A percentile compares a stretch with the other conserved stretches of the same genome.
Conservation (phyloP, 2,329 filamentous ascomycete species). For the Fusarium scirpi region DNA sequence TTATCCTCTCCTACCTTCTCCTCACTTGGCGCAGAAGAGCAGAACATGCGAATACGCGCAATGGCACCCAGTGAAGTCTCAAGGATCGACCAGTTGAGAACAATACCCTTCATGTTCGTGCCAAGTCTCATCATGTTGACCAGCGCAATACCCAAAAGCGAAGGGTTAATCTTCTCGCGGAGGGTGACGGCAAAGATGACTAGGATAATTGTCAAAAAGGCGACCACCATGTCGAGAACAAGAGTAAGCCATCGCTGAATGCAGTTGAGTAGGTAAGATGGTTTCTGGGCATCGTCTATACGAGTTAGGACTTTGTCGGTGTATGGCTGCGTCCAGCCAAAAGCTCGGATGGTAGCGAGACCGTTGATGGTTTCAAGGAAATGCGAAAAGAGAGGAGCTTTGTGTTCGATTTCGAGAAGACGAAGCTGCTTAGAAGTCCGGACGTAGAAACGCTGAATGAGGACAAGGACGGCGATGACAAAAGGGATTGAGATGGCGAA, state of each 20-base stretch:
- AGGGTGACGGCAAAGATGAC: conserved; percentile 55
- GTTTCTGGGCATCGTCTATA: conserved; percentile 62
- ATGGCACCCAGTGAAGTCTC: conserved; percentile 50
- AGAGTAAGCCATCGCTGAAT: conserved; percentile 67
- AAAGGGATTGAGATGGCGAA: conserved; percentile 60
- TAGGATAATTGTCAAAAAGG: conserved; percentile 57
- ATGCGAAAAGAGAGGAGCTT: conserved; percentile 51
- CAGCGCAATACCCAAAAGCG: conserved; percentile 54
- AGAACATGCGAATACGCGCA: conserved; percentile 47
- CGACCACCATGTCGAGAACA: conserved; percentile 64
- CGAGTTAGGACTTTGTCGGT: conserved; percentile 52
- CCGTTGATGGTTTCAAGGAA: conserved; percentile 51
- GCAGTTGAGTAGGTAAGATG: conserved; percentile 64
- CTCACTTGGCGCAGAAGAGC: conserved; percentile 45
- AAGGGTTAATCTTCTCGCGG: conserved; percentile 47
- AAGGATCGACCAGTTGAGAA: conserved; percentile 47
- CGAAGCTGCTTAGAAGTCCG: conserved; percentile 67
- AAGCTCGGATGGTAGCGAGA: conserved; percentile 54
- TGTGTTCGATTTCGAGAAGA: conserved; percentile 59
- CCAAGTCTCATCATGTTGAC: conserved; percentile 51
- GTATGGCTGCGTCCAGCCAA: conserved; percentile 54
- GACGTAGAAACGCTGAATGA: conserved; percentile 66
- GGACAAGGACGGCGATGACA: conserved; percentile 55
- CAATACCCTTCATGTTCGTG: conserved; percentile 45
- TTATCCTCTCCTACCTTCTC: conserved; percentile 28